Evolutionary conservation across 2,329 filamentous ascomycete genomes (phyloP).

Genomic region (Fusarium armeniacum): DNA sequence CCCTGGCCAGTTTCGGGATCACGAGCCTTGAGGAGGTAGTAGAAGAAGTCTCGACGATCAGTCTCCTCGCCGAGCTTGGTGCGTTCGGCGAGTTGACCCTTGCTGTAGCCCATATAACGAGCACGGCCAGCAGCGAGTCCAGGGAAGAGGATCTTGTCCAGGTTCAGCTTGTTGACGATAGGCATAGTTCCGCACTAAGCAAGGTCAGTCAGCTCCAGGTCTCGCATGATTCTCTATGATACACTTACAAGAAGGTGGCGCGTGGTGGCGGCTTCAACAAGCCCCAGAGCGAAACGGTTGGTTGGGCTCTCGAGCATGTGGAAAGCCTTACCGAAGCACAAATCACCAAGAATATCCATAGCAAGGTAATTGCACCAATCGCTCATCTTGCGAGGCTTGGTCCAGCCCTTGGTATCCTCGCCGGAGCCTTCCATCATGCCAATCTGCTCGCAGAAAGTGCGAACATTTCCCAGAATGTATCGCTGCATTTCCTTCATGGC

Average conservation of each 20-base stretch:
- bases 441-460: conserved; percentile 74
- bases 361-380: conserved; percentile 74
- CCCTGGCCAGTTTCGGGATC: conserved; percentile 79
- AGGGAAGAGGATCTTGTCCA: conserved; percentile 77
- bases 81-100: conserved; percentile 74
- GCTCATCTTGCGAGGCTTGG: conserved; percentile 71
- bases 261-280: conserved; percentile 77
- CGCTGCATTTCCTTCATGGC: conserved; percentile 77
- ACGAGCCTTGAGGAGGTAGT: conserved; percentile 78
- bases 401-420: conserved; percentile 70
- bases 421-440: conserved; percentile 58
- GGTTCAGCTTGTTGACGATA: conserved; percentile 73
- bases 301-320: conserved; percentile 71
- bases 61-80: conserved; percentile 75
- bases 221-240: not conserved
- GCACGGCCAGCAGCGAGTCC: conserved; percentile 75
- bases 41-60: conserved; percentile 81
- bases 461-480: conserved; percentile 74
- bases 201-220: conserved; percentile 28
- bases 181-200: conserved; percentile 79
- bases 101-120: conserved; percentile 79
- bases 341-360: conserved; percentile 73
- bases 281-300: conserved; percentile 75
- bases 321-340: conserved; percentile 73
- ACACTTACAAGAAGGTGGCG: conserved; percentile 75